Evolutionary conservation across 2,329 filamentous ascomycete species (phyloP).

Genomic region (Penicillium paneum): DNA sequence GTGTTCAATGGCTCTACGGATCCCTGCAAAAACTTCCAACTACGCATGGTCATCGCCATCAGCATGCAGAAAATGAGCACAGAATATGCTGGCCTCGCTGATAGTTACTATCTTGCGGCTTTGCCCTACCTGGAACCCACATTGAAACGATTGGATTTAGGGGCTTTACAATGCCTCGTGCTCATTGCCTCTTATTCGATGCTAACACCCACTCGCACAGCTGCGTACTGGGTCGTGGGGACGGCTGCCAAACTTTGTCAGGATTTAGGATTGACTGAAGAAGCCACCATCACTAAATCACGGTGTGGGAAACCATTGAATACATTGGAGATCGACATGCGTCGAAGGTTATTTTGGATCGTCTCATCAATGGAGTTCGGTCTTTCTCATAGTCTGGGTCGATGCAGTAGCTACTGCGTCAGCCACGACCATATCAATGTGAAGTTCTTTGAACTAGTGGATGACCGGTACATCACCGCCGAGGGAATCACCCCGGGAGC

Average conservation of each 20-base stretch:
- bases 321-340: slow-evolving; percentile 79
- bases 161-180: slow-evolving; percentile 83
- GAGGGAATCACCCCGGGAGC: slow-evolving; percentile 68
- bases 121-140: slow-evolving; percentile 80
- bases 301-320: slow-evolving; percentile 61
- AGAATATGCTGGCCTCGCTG: slow-evolving; percentile 86
- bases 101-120: slow-evolving; percentile 90
- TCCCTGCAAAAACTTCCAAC: slow-evolving; percentile 80
- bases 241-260: slow-evolving; percentile 84
- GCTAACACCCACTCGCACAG: slow-evolving; percentile 84
- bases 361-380: slow-evolving; percentile 85
- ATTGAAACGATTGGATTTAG: slow-evolving; percentile 82
- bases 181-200: slow-evolving; percentile 89
- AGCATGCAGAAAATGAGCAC: slow-evolving; percentile 88
- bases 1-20: slow-evolving; percentile 75
- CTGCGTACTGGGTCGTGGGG: slow-evolving; percentile 89
- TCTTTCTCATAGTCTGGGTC: slow-evolving; percentile 80
- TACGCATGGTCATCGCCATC: slow-evolving; percentile 90
- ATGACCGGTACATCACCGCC: slow-evolving; percentile 77
- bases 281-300: slow-evolving; percentile 74
- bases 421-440: slow-evolving; percentile 81
- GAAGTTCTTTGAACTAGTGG: slow-evolving; percentile 74
- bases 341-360: slow-evolving; percentile 82
- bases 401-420: slow-evolving; percentile 80
- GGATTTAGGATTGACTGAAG: slow-evolving; percentile 80